phyloP scores from a whole-genome alignment of 2,329 filamentous ascomycete species.

The Claviceps cyperi region DNA sequence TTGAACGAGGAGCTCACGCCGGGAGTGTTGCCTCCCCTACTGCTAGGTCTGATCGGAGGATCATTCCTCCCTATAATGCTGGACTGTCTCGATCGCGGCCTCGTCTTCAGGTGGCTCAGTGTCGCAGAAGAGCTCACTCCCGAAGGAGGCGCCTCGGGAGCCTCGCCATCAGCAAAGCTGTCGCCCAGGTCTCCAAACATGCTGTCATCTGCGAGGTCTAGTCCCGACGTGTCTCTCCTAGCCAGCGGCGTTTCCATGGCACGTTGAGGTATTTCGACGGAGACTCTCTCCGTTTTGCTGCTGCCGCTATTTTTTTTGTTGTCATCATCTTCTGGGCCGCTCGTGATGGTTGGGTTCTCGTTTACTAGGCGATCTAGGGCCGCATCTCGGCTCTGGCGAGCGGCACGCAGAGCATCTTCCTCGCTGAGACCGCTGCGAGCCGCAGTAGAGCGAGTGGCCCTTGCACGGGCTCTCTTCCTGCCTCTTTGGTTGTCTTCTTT shows the following conservation, averaged over 20 bases:
- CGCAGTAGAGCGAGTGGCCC: constrained; percentile 7
- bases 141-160: constrained; percentile 21
- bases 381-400: constrained; percentile 19
- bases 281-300: constrained; percentile 12
- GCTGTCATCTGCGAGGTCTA: constrained; percentile 33
- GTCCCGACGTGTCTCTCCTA: constrained; percentile 29
- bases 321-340: constrained; percentile 11
- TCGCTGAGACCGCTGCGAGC: constrained; percentile 11
- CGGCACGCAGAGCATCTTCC: constrained; percentile 13
- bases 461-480: constrained; percentile 10
- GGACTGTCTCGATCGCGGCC: constrained; percentile 30
- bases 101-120: constrained; percentile 27
- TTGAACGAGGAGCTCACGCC: constrained; percentile 37
- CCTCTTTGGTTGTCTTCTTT: constrained; percentile 14
- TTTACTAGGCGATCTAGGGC: constrained; percentile 22
- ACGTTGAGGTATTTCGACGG: constrained; percentile 24
- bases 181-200: constrained; percentile 32
- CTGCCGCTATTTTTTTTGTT: constrained; percentile 1
- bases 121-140: constrained; percentile 32
- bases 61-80: constrained; percentile 37
- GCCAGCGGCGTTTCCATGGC: constrained; percentile 19
- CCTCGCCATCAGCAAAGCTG: constrained; percentile 26
- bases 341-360: constrained; percentile 18
- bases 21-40: constrained; percentile 32
- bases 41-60: constrained; percentile 37